A percentile compares a stretch with the other conserved stretches of the same genome.
Evolutionary conservation across 805 yeast genomes (phyloP).

Genomic region (Maudiozyma barnettii): DNA sequence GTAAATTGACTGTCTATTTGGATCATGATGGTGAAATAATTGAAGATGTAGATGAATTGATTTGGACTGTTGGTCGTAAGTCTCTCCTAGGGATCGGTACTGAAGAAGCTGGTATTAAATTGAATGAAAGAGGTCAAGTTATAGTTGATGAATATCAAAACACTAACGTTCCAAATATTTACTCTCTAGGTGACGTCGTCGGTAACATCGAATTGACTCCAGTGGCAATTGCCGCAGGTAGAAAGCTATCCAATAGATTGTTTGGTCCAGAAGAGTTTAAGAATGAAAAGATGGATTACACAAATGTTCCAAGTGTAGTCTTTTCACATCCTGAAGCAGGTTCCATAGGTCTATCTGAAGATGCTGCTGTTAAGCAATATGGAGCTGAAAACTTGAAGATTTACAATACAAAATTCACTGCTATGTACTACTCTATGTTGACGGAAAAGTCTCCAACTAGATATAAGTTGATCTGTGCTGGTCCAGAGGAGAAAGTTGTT

Average conservation of each 20-base stretch:
- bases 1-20: slow-evolving; percentile 41
- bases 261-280: slow-evolving; percentile 71
- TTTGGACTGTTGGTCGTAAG: slow-evolving; percentile 93
- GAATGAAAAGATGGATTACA: slow-evolving; percentile 73
- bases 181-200: slow-evolving; percentile 88
- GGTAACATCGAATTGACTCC: slow-evolving; percentile 94
- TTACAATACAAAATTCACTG: slow-evolving; percentile 73
- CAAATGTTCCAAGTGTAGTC: slow-evolving; percentile 88
- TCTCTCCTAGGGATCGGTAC: slow-evolving; percentile 67
- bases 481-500: slow-evolving; percentile 83
- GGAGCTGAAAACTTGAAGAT: slow-evolving; percentile 75
- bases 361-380: slow-evolving; percentile 64
- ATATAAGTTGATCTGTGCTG: slow-evolving; percentile 72
- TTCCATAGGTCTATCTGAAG: slow-evolving; percentile 77
- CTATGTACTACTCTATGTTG: slow-evolving; percentile 89
- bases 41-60: slow-evolving; percentile 70
- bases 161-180: slow-evolving; percentile 61
- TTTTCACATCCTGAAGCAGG: slow-evolving; percentile 98
- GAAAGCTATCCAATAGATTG: slow-evolving; percentile 82
- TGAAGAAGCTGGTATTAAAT: slow-evolving; percentile 63
- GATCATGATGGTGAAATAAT: slow-evolving; percentile 32
- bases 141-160: slow-evolving; percentile 82
- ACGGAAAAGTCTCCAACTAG: slow-evolving; percentile 74
- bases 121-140: slow-evolving; percentile 52
- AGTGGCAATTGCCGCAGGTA: slow-evolving; percentile 97